These are phyloP conservation scores for Podospora didyma DNA, from an alignment of 495 filamentous ascomycete species.

Conservation along the genomic window DNA sequence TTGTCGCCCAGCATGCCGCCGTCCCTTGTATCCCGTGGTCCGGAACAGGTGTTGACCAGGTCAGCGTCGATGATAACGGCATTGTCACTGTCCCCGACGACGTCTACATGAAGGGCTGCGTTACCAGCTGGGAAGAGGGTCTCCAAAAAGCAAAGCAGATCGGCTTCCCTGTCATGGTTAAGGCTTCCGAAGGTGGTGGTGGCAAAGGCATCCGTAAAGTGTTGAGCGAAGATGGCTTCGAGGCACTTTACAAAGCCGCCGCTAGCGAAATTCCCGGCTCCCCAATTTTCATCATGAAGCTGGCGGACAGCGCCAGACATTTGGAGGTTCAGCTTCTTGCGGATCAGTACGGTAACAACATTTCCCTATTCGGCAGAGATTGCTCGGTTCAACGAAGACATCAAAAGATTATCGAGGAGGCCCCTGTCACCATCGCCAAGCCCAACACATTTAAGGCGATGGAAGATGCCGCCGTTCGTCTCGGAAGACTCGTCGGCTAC, in stretches of 20 bases:
- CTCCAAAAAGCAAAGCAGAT: constrained; percentile 82
- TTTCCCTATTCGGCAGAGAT: constrained; percentile 96
- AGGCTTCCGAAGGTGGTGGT: constrained; percentile 98
- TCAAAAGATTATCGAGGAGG: constrained; percentile 99
- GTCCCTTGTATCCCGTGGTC: constrained; percentile 99
- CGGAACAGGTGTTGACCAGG: constrained; percentile 81
- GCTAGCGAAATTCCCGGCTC: constrained; percentile 98
- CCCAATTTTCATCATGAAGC: constrained; percentile 99
- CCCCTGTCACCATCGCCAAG: constrained; percentile 93
- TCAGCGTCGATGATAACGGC: constrained; percentile 71
- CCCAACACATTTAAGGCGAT: constrained; percentile 85
- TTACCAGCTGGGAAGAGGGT: constrained; percentile 81
- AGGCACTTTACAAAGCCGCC: constrained; percentile 83
- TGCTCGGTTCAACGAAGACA: constrained; percentile 98
- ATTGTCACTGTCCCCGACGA: constrained; percentile 90
- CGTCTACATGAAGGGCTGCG: constrained; percentile 88
- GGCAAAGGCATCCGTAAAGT: constrained; percentile 99
- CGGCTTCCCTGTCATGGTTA: constrained; percentile 98
- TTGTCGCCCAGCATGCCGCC: constrained; percentile 94
- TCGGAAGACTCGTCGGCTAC: constrained; percentile 92
- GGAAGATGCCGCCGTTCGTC: constrained; percentile 93
- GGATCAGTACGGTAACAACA: constrained; percentile 99
- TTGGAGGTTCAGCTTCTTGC: constrained; percentile 96
- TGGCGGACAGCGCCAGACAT: constrained; percentile 93
- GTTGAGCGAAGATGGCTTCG: constrained; percentile 78